These are phyloP conservation scores for Ceratocystis alfenasii DNA, from an alignment of 2,329 filamentous ascomycete species.

Conservation along the genomic window DNA sequence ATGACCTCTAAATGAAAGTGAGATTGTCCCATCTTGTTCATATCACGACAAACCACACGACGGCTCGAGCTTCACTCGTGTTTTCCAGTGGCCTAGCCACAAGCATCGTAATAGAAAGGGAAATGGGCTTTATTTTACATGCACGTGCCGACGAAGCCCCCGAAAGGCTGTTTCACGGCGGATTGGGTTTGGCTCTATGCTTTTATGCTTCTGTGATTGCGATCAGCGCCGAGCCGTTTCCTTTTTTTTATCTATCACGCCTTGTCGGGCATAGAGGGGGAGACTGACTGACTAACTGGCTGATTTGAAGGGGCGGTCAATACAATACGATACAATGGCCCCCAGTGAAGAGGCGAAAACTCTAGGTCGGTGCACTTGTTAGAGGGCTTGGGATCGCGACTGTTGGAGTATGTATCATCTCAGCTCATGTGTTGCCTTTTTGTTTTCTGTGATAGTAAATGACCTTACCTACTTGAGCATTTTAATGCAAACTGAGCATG, in stretches of 20 bases:
- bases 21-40: constrained; percentile 4
- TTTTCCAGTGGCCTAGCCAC: neutral
- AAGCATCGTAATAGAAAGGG: neutral
- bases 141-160: constrained; percentile 10
- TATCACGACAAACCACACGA: neutral
- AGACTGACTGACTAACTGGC: neutral
- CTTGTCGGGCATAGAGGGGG: too few relatives aligned
- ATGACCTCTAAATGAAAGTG: neutral
- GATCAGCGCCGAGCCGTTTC: neutral
- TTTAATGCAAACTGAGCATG: neutral
- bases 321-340: neutral
- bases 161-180: neutral
- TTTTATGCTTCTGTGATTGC: neutral
- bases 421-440: neutral
- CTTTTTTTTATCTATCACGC: too few relatives aligned
- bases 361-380: neutral
- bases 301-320: neutral
- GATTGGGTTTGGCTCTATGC: neutral
- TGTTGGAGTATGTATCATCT: neutral
- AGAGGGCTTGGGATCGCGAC: neutral
- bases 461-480: neutral
- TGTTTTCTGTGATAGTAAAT: neutral
- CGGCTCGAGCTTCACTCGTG: constrained; percentile 11
- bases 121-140: neutral
- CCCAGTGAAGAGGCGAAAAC: neutral